Evolutionary conservation across 306 rosid genomes (phyloP).

Genomic region (Abrus pulchellus): DNA sequence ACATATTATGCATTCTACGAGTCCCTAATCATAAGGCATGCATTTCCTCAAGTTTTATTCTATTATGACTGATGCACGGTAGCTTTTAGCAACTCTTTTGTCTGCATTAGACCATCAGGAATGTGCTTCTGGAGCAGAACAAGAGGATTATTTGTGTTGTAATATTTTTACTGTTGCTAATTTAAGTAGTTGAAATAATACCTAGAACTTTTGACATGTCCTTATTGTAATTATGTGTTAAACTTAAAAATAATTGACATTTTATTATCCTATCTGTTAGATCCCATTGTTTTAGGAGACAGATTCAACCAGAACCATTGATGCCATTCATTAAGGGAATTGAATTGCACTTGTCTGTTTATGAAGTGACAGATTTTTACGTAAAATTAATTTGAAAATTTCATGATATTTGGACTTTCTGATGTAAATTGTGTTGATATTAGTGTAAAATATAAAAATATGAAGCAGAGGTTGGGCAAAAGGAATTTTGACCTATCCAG

Average conservation of each 20-base stretch:
- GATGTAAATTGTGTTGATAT: slow-evolving; percentile 25
- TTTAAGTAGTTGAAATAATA: background rate
- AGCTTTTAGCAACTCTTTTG: background rate
- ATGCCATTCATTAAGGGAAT: slow-evolving; percentile 36
- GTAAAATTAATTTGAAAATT: slow-evolving; percentile 34
- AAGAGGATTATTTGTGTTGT: background rate
- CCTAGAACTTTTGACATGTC: slow-evolving; percentile 20
- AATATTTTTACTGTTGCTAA: slow-evolving; percentile 14
- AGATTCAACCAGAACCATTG: slow-evolving; percentile 10
- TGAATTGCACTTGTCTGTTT: slow-evolving; percentile 29
- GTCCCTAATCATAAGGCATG: background rate
- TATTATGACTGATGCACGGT: background rate
- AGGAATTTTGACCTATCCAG: slow-evolving; percentile 30
- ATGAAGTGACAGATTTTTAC: slow-evolving; percentile 1
- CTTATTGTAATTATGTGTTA: slow-evolving; percentile 1
- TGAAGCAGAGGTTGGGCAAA: slow-evolving; percentile 16
- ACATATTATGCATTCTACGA: background rate
- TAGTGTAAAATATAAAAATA: slow-evolving; percentile 8
- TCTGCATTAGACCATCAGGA: slow-evolving; percentile 23
- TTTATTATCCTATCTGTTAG: slow-evolving; percentile 10
- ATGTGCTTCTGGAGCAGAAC: slow-evolving; percentile 7
- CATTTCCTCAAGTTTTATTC: background rate
- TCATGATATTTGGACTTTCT: slow-evolving; percentile 22
- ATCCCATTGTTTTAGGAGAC: background rate
- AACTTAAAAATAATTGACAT: slow-evolving; percentile 4